phyloP scores from a whole-genome alignment of 176 grass and related monocot genomes.

The Lolium rigidum region DNA sequence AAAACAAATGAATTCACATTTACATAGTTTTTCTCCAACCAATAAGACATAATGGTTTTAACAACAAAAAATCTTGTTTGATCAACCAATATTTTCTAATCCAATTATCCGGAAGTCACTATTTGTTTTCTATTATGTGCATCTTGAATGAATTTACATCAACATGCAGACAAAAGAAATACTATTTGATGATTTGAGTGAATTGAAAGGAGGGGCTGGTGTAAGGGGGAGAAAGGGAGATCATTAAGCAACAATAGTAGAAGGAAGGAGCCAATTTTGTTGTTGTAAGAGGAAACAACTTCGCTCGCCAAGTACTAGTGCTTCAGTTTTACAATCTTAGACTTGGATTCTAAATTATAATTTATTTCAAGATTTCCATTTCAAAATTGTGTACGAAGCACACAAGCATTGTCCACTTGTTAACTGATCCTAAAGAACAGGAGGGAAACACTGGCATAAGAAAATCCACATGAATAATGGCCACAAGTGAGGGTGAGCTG shows the following conservation, averaged over 20 bases:
- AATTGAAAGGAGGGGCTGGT: neutral
- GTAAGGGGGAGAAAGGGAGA: neutral
- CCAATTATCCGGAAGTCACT: neutral
- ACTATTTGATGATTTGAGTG: neutral
- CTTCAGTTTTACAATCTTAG: neutral
- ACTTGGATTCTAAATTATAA: neutral
- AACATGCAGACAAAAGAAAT: neutral
- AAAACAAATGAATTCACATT: no score
- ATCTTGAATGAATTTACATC: neutral
- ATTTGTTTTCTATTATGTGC: neutral
- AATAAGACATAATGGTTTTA: no score
- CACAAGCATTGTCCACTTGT: neutral
- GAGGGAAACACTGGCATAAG: neutral
- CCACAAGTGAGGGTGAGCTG: neutral
- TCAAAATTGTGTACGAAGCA: neutral
- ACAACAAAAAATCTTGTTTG: neutral
- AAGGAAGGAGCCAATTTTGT: neutral
- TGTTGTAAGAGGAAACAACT: neutral
- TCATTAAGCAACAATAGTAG: neutral
- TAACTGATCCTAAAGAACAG: no score
- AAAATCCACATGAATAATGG: neutral
- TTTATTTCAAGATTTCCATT: neutral
- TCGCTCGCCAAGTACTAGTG: neutral
- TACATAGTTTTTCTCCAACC: no score
- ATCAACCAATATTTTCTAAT: neutral